These are phyloP conservation scores for Flaveria bidentis DNA, from an alignment of 129 eudicot species.

Conservation along the genomic window DNA sequence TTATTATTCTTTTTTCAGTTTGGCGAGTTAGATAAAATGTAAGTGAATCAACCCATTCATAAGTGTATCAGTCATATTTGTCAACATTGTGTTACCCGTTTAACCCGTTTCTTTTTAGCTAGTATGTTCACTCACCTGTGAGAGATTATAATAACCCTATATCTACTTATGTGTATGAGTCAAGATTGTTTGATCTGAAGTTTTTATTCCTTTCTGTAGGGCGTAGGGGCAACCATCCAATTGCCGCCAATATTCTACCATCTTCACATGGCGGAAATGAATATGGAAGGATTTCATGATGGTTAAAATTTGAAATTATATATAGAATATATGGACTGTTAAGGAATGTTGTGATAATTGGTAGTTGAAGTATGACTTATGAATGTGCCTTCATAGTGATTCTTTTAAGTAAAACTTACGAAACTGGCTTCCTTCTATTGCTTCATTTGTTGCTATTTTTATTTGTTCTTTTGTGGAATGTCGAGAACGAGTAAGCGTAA, in stretches of 20 bases:
- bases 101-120: background rate
- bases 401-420: slow-evolving; percentile 34
- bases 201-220: slow-evolving; percentile 43
- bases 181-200: slow-evolving; percentile 8
- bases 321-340: slow-evolving; percentile 24
- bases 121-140: background rate
- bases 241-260: slow-evolving; percentile 56
- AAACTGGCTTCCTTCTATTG: slow-evolving; percentile 24
- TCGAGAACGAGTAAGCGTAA: slow-evolving; percentile 21
- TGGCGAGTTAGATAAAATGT: background rate
- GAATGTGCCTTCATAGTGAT: slow-evolving; percentile 40
- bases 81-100: background rate
- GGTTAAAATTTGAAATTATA: slow-evolving; percentile 27
- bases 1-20: background rate
- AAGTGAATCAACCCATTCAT: background rate
- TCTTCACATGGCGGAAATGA: slow-evolving; percentile 72
- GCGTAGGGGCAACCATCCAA: slow-evolving; percentile 67
- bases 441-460: slow-evolving; percentile 35
- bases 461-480: slow-evolving; percentile 23
- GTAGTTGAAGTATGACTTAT: slow-evolving; percentile 34
- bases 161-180: background rate
- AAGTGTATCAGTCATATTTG: background rate
- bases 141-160: background rate
- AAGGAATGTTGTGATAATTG: slow-evolving; percentile 28
- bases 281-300: slow-evolving; percentile 62